Evolutionary conservation across 768 basidiomycete species (phyloP), one percentile per base, ranked within the genome.

Genomic region (Crepidotus variabilis): DNA sequence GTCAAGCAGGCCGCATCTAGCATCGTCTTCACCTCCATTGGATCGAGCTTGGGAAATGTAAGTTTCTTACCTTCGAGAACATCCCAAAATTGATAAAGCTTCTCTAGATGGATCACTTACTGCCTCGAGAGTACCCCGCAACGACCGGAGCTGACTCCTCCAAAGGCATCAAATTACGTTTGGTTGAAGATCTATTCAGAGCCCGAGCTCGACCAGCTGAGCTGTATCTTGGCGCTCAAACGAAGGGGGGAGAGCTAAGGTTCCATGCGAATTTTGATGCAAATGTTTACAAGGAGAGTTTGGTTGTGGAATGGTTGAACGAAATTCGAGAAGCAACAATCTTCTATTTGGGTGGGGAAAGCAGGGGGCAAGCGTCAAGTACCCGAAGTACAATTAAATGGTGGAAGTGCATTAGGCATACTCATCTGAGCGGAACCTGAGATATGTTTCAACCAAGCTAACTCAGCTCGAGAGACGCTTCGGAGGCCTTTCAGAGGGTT

Each of bases 131-230:
- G 46, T 77, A 76, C 56, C 77, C 74, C 0, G 34, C 73, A 16
- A 56, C 58, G 1, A 53, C 60, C 22, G 23, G 52, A n/a, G 55
- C 54, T 11, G 51, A 55, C 20, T 9, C 51, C 1, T n/a, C 16
- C 14, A 9, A 16, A n/a, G 53, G 52, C 11, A 8, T 43, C 4
- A 47, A 52, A n/a, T 50, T 75, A 21, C 52, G 57, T 32, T 28
- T 71, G 21, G 28, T 61, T 39, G 23, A 57, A 39, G 56, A 63
- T 52, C 9, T 63, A 39, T 52, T 60, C 11, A 56, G 56, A 58
- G 66, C 83, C 11, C 78, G 73, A 35, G 71, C 72, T 52, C 75
- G 79, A 7, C 78, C 82, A 1, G 70, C 62, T 2, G 78, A 83
- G 60, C 63, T 80, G 57, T 82, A 81, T 59, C 70, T 83, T 0